Evolutionary conservation across 2,329 filamentous ascomycete genomes (phyloP).

Genomic region (Neopestalotiopsis sp.): DNA sequence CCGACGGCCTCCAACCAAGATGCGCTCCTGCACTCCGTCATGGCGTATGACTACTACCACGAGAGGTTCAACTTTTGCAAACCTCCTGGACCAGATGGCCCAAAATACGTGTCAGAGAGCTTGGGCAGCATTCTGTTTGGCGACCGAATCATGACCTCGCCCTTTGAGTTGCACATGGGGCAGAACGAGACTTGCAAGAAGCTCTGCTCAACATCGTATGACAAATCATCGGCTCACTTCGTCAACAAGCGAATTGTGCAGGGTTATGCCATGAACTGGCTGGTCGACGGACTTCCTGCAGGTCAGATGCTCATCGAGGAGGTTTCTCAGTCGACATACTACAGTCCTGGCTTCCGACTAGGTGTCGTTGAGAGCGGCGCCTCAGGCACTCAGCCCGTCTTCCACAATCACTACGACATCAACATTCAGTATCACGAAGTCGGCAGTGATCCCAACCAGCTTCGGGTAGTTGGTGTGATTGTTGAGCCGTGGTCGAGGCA

Average conservation of each 20-base stretch:
- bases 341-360: slow-evolving; percentile 89
- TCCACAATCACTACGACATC: slow-evolving; percentile 98
- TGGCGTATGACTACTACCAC: slow-evolving; percentile 97
- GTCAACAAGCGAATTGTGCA: slow-evolving; percentile 83
- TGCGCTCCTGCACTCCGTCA: slow-evolving; percentile 85
- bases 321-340: slow-evolving; percentile 78
- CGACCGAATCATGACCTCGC: slow-evolving; percentile 96
- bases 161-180: slow-evolving; percentile 87
- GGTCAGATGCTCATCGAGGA: slow-evolving; percentile 83
- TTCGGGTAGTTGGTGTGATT: slow-evolving; percentile 88
- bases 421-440: slow-evolving; percentile 90
- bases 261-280: slow-evolving; percentile 92
- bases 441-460: slow-evolving; percentile 67
- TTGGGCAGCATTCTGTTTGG: slow-evolving; percentile 96
- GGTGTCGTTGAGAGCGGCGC: slow-evolving; percentile 56
- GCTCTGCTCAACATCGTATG: slow-evolving; percentile 72
- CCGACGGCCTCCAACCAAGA: slow-evolving; percentile 80
- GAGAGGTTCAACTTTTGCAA: slow-evolving; percentile 86
- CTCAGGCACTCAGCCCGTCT: slow-evolving; percentile 60
- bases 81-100: slow-evolving; percentile 68
- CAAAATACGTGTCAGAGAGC: slow-evolving; percentile 83
- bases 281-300: slow-evolving; percentile 92
- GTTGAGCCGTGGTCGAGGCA: slow-evolving; percentile 82
- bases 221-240: slow-evolving; percentile 72
- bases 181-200: slow-evolving; percentile 86